These are phyloP conservation scores for Nothophytophthora sp. DNA, from an alignment of 352 stramenopile species.

Conservation along the genomic window DNA sequence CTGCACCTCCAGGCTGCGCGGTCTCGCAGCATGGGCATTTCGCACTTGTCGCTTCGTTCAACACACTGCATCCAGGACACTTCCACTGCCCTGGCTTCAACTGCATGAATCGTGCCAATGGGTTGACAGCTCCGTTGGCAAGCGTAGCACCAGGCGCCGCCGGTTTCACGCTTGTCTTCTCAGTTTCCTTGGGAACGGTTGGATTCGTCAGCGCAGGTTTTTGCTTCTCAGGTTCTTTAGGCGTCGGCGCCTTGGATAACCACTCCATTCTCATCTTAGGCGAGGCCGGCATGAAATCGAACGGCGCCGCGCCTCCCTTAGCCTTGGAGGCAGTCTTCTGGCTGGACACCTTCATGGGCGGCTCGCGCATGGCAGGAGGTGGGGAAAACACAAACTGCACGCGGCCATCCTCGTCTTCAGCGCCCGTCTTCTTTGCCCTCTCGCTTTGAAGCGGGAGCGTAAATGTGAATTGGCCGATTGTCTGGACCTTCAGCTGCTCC, in stretches of 20 bases:
- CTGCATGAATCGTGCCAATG: constrained; percentile 68
- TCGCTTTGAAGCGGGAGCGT: constrained; percentile 36
- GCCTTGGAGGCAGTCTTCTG: constrained; percentile 31
- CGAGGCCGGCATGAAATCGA: constrained; percentile 68
- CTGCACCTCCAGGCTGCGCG: constrained; percentile 34
- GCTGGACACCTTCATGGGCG: constrained; percentile 29
- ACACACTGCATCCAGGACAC: constrained; percentile 75
- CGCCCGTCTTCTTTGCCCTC: constrained; percentile 10
- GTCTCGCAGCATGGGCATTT: constrained; percentile 87
- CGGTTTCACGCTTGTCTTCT: constrained; percentile 6
- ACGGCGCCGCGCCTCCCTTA: constrained; percentile 35
- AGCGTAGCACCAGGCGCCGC: constrained; percentile 6
- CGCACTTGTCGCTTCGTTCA: constrained; percentile 47
- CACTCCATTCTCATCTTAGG: constrained; percentile 56
- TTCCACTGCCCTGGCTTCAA: constrained; percentile 75
- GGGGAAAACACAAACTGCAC: constrained; percentile 72
- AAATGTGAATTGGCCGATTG: constrained; percentile 50
- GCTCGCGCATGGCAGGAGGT: constrained; percentile 54
- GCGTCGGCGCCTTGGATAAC: constrained; percentile 20
- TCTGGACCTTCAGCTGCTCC: constrained; percentile 19
- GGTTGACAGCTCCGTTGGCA: constrained; percentile 34
- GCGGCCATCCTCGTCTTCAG: constrained; percentile 41
- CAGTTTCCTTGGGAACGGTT: constrained; percentile 4
- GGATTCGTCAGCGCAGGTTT: constrained; percentile 17
- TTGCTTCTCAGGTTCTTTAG: constrained; percentile 24